Percentiles rank a stretch among this genome's conserved stretches.
These are phyloP conservation scores for Diplodia seriata DNA, from an alignment of 2,329 filamentous ascomycete genomes.

Conservation along the genomic window DNA sequence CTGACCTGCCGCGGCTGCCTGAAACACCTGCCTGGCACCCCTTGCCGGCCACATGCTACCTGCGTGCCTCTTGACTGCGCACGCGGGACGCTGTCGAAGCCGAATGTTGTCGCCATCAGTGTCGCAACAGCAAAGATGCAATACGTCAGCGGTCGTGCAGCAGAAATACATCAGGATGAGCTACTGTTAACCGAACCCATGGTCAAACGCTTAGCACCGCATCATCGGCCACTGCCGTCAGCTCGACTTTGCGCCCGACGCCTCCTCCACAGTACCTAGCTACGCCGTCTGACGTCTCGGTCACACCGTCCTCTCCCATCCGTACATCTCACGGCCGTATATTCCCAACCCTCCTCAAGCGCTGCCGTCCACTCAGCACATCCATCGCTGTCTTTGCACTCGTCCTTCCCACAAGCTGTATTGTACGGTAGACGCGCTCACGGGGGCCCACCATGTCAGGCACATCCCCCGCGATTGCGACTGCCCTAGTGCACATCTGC, in stretches of 20 bases:
- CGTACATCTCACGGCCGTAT: background rate
- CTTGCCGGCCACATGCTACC: background rate
- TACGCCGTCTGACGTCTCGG: background rate
- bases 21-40: background rate
- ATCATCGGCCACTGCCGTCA: background rate
- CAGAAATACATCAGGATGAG: background rate
- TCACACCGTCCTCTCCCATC: background rate
- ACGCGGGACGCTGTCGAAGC: too few relatives aligned
- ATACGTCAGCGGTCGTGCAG: background rate
- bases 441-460: constrained; percentile 5
- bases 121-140: too few relatives aligned
- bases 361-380: background rate
- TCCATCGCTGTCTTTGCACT: background rate
- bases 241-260: background rate
- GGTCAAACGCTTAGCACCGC: constrained; percentile 12
- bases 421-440: background rate
- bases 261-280: constrained; percentile 10
- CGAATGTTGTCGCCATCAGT: too few relatives aligned
- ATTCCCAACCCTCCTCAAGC: background rate
- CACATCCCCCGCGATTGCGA: constrained; percentile 1
- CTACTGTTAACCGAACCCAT: constrained; percentile 1
- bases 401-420: background rate
- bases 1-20: background rate
- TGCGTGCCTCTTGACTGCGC: background rate
- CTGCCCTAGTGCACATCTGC: constrained; percentile 7